Conservation (phyloP, 192 early-diverging fungal species). For the Thamnidium elegans region DNA sequence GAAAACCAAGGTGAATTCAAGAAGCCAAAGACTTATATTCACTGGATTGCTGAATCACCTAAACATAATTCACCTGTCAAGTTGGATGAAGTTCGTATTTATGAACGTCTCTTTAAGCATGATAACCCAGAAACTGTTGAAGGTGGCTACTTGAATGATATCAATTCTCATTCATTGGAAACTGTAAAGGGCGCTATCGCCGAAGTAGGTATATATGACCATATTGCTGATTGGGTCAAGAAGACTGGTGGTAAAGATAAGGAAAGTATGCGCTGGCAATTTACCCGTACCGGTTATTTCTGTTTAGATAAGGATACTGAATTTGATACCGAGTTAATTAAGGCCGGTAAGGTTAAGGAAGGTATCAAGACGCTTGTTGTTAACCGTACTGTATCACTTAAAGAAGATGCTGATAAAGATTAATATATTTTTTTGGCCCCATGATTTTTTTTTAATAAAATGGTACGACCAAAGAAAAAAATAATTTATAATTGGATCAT, state of each 20-base stretch:
- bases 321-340: conserved; percentile 56
- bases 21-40: conserved; percentile 98
- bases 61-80: conserved; percentile 80
- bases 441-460: neutral
- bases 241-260: conserved; percentile 59
- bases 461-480: conserved; percentile 4
- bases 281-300: conserved; percentile 97
- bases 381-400: conserved; percentile 68
- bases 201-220: conserved; percentile 79
- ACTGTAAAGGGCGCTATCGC: conserved; percentile 68
- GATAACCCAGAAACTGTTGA: conserved; percentile 84
- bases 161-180: conserved; percentile 76
- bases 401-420: conserved; percentile 66
- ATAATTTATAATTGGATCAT: neutral
- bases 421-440: conserved; percentile 1
- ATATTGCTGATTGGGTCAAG: conserved; percentile 54
- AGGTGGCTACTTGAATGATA: conserved; percentile 88
- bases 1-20: conserved; percentile 62
- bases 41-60: conserved; percentile 92
- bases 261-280: conserved; percentile 91
- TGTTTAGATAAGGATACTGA: conserved; percentile 90
- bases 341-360: conserved; percentile 59
- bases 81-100: conserved; percentile 80
- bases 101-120: conserved; percentile 87
- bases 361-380: conserved; percentile 42